These are phyloP conservation scores for Dipodascopsis tothii DNA, from an alignment of 805 yeast species.

Conservation along the genomic window DNA sequence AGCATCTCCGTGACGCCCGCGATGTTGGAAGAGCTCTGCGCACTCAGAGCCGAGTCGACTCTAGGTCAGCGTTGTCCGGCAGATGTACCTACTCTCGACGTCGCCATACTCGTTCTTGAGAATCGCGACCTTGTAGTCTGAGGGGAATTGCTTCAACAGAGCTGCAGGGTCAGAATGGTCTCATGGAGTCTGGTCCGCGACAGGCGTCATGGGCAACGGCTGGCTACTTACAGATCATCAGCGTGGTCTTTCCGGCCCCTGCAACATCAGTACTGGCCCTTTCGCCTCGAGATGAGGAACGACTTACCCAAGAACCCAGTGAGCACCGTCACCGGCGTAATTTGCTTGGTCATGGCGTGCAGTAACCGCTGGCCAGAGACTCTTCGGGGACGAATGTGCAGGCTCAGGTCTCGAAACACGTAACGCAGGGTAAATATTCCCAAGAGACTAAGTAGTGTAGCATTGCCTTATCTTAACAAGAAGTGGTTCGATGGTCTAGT, in stretches of 20 bases:
- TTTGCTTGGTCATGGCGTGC: constrained; percentile 12
- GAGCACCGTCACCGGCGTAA: constrained; percentile 21
- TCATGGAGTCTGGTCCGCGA: too few species aligned
- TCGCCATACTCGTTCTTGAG: constrained; percentile 24
- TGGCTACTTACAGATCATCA: constrained; percentile 14
- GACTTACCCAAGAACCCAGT: constrained; percentile 21
- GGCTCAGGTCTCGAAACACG: too few species aligned
- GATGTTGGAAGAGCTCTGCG: constrained; percentile 10
- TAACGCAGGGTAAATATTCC: too few species aligned
- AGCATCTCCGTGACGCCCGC: constrained; percentile 24
- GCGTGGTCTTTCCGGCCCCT: constrained; percentile 24
- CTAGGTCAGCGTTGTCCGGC: too few species aligned
- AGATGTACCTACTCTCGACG: constrained; percentile 10
- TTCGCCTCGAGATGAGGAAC: not conserved
- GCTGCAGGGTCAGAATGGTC: constrained; percentile 2
- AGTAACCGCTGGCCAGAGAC: too few species aligned
- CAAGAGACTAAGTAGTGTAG: too few species aligned
- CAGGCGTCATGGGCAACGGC: too few species aligned
- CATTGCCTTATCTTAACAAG: too few species aligned
- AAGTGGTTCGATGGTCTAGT: constrained; percentile 99
- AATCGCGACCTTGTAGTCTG: constrained; percentile 19
- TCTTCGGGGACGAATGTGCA: too few species aligned
- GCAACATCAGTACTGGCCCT: not conserved
- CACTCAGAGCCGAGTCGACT: constrained; percentile 22
- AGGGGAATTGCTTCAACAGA: constrained; percentile 17